These are phyloP conservation scores for Cydonia oblonga DNA, from an alignment of 331 rosid species.

Conservation along the genomic window DNA sequence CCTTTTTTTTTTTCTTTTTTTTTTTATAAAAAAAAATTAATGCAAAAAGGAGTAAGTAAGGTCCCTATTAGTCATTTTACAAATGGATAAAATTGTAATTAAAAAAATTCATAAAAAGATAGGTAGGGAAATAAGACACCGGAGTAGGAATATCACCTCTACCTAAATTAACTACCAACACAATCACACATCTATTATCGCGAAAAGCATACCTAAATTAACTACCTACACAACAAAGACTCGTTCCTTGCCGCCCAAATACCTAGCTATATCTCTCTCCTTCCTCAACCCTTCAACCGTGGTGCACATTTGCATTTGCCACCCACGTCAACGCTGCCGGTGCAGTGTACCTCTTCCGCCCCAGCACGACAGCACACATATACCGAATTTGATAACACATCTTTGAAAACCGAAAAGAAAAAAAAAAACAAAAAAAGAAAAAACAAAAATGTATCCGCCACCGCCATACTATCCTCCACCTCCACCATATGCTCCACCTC, in stretches of 20 bases:
- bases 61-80: too few relatives aligned
- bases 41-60: too few relatives aligned
- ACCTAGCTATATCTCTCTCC: slow-evolving; percentile 3
- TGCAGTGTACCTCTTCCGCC: slow-evolving; percentile 7
- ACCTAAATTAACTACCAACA: too few relatives aligned
- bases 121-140: too few relatives aligned
- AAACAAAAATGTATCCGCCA: slow-evolving; percentile 12
- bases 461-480: slow-evolving; percentile 10
- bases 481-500: slow-evolving; percentile 7
- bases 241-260: slow-evolving; percentile 23
- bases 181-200: slow-evolving; percentile 15
- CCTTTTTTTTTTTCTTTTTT: too few relatives aligned
- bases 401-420: neutral
- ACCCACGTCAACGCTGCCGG: neutral
- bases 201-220: slow-evolving; percentile 33
- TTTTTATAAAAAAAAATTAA: too few relatives aligned
- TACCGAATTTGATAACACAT: neutral
- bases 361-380: neutral
- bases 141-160: too few relatives aligned
- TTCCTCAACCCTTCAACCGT: neutral
- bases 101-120: too few relatives aligned
- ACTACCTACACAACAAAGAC: slow-evolving; percentile 13
- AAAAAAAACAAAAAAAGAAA: too few relatives aligned
- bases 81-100: too few relatives aligned
- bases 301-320: slow-evolving; percentile 13